Percentiles rank a stretch among this genome's conserved stretches.
These are phyloP conservation scores for Boletellus ananiceps DNA, from an alignment of 768 basidiomycete genomes.

Conservation along the genomic window DNA sequence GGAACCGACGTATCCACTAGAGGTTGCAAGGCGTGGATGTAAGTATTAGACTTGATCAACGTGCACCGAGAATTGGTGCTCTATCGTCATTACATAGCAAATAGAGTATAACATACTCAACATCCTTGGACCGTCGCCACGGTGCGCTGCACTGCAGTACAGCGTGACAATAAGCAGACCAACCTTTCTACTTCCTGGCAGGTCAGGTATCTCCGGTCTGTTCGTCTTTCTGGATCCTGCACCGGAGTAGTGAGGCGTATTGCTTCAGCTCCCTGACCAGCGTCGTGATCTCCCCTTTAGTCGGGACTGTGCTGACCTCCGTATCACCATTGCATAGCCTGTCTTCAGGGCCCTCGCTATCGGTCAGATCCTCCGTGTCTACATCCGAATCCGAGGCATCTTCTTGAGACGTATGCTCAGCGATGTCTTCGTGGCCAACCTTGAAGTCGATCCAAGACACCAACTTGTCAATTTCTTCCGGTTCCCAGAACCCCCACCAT, in stretches of 20 bases:
- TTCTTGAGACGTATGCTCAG: neutral
- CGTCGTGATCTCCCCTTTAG: slow-evolving; percentile 34
- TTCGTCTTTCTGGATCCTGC: slow-evolving; percentile 42
- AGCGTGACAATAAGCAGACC: neutral
- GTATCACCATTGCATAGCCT: slow-evolving; percentile 1
- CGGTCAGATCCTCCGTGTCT: slow-evolving; percentile 17
- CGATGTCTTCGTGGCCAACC: slow-evolving; percentile 35
- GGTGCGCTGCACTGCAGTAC: slow-evolving; percentile 9
- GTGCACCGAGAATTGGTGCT: slow-evolving; percentile 6
- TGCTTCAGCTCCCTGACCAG: slow-evolving; percentile 54
- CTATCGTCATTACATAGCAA: slow-evolving; percentile 18
- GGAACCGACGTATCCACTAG: neutral
- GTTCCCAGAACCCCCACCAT: slow-evolving; percentile 79
- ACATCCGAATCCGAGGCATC: slow-evolving; percentile 11
- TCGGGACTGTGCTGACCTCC: slow-evolving; percentile 12
- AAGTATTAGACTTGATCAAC: slow-evolving; percentile 12
- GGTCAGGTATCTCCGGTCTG: slow-evolving; percentile 12
- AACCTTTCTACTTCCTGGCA: slow-evolving; percentile 7
- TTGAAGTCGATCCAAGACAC: slow-evolving; percentile 61
- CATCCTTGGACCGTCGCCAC: slow-evolving; percentile 2
- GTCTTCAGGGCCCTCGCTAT: slow-evolving; percentile 8
- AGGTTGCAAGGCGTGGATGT: slow-evolving; percentile 6
- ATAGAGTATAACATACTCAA: slow-evolving; percentile 23
- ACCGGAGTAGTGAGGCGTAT: slow-evolving; percentile 57
- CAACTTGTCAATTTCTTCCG: slow-evolving; percentile 58